Base-by-base conservation (phyloP, 176 grass and related monocot genomes). In the Aegilops sharonensis region DNA sequence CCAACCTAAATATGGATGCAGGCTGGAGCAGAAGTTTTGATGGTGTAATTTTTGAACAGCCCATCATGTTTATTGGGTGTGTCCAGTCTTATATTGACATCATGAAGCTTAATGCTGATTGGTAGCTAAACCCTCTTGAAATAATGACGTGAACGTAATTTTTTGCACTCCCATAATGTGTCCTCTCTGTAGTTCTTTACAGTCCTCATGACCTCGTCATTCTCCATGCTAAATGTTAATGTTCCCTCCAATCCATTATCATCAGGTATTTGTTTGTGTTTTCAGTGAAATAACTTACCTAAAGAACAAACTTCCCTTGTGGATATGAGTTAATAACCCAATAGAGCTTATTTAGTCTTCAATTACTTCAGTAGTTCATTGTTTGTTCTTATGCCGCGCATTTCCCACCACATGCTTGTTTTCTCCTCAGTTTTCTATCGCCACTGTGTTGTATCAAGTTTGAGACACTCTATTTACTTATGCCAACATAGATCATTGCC, bases 41-140 rank as follows among this genome's bases (percentile, higher is more conserved):
- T 91, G 76, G 82, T 79, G 68, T 87, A 93, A 72, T 90, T 87
- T 84, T 71, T 45, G 87, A 87, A 84, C 87, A 83, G 72, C 79
- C 87, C 9, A 82, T 86, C 23, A 90, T 92, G 79, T 90, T 93
- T 81, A 64, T 90, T 71, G 89, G 89, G 23, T 93, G 85, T 77
- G 87, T 82, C 25, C 78, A 85, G 72, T 93, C 75, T 27, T 90
- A 91, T 56, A 93, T 80, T 43, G 85, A 91, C 75, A 91, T 89
- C 64, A 88, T 86, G 85, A 93, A 81, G 57, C 83, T 88, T 64
- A 86, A 86, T 57, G 78, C 20, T 79, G 82, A 82, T 83, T 68
- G 27, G 81, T 88, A 48, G 86, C 91, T 68, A 89, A 87, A 89
- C 78, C 78, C 85, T 84, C 21, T 62, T 75, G 43, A 11, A 68